Base-by-base conservation (phyloP, 2,329 filamentous ascomycete genomes). In the Colletotrichum kahawae region DNA sequence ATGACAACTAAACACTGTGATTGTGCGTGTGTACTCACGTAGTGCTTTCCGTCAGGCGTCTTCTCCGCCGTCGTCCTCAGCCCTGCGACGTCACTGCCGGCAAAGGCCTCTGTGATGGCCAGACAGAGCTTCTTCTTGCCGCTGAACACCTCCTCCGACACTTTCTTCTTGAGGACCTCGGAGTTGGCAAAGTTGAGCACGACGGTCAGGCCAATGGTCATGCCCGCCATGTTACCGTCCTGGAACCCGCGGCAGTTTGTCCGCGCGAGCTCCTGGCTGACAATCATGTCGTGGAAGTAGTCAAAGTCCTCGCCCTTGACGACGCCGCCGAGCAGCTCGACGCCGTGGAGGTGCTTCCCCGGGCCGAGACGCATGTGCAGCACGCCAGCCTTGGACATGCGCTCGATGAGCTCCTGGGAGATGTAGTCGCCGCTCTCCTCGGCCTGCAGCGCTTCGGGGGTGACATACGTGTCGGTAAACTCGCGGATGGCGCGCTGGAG, bases 71-170 rank as follows among this genome's bases (percentile, higher is more conserved):
- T 97, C 0, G 95, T 97, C 76, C 93, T 89, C 48, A 97, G 87
- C 18, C 94, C 92, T 16, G 95, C 94, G 6, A 97, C 95, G 82
- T 97, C 95, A 48, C 91, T 93, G 16, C 95, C 95, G 18, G 95
- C 95, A 84, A 97, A 97, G 0, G 95, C 95, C 84, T 98, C 95
- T 2, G 95, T 97, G 81, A 97, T 95, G 68, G 95, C 95, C 4
- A 98, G 88, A 81, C 93, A 96, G 82, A 97, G 95, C 88, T 96
- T 96, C 91, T 97, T 97, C 88, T 92, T 91, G 75, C 95, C 95
- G 60, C 90, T 91, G 78, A 97, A 90, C 60, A 95, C 93, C 79
- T 97, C 94, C 43, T 92, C 88, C 38, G 92, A 90, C 62, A 97
- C 88, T 68, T 88, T 88, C 78, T 92, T 89, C 85, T 92, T 93